Conservation (phyloP, 768 basidiomycete species). For the Leccinum arenicola region DNA sequence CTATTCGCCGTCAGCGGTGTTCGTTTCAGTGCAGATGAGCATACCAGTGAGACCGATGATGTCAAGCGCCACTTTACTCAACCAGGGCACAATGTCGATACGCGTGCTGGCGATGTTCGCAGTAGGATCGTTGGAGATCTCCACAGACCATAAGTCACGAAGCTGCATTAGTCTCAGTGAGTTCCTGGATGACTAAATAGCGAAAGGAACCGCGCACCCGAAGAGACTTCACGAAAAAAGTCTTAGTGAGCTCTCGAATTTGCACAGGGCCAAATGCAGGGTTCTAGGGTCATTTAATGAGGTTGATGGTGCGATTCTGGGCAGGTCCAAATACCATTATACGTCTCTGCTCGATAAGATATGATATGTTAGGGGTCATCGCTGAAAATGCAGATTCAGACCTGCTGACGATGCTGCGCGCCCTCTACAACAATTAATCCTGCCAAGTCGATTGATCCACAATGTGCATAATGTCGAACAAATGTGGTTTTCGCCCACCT, state of each 20-base stretch:
- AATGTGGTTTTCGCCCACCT: constrained; percentile 19
- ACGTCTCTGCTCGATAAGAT: constrained; percentile 13
- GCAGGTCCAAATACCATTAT: constrained; percentile 27
- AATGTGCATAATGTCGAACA: background rate
- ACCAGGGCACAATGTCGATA: constrained; percentile 34
- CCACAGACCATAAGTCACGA: constrained; percentile 45
- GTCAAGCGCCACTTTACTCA: constrained; percentile 38
- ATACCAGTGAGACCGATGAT: constrained; percentile 42
- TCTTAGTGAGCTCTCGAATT: constrained; percentile 53
- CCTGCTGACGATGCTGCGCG: constrained; percentile 40
- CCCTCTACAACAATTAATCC: constrained; percentile 49
- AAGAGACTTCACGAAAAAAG: constrained; percentile 53
- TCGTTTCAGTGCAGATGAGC: background rate
- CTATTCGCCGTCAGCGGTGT: constrained; percentile 16
- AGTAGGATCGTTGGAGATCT: constrained; percentile 29
- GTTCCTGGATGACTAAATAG: background rate
- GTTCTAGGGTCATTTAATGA: constrained; percentile 38
- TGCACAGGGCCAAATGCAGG: constrained; percentile 64
- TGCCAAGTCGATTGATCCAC: constrained; percentile 15
- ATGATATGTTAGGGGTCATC: background rate
- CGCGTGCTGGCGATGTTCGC: constrained; percentile 14
- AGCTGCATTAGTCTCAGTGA: constrained; percentile 25
- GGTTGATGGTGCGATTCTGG: background rate
- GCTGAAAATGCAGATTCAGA: constrained; percentile 1
- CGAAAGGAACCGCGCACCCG: background rate